Evolutionary conservation across 164 flowering plant genomes (phyloP), one percentile per base, ranked within the genome.

Genomic region (Aristolochia californica): DNA sequence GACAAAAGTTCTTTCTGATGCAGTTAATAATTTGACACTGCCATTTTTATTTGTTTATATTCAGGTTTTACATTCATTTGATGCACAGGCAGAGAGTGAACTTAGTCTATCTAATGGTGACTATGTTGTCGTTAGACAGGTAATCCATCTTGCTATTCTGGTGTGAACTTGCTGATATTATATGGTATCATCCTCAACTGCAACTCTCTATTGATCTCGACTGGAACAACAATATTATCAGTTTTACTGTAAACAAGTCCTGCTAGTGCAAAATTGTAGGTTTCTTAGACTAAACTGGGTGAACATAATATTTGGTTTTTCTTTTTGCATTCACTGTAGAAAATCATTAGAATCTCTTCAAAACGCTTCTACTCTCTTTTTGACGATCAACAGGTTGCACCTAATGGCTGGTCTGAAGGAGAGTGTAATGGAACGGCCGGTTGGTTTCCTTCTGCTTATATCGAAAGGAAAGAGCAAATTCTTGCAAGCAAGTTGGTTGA

Each of bases 401-500:
- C 84, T 2, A 66, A 71, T 60, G 97, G 97, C 66, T 90, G 97
- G 97, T 82, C 88, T 4, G 90, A 90, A 76, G 97, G 95, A 47
- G 84, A 83, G 67, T 76, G 81, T 69, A 77, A 77, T 16, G 97
- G 93, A 10, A 75, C 77, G 48, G 74, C 77, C 14, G 97, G 97
- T 51, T 87, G 97, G 97, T 90, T 90, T 61, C 97, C 95, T 4
- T 82, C 90, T 5, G 93, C 88, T n/a, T 90, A 87, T 60, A 68
- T 85, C 23, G 83, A 83, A 61, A 73, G 56, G 65, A 70, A 70
- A 27, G 84, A 81, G 18, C 72, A 66, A 69, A 78, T 71, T 45
- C 75, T 75, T 12, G 73, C 62, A 20, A 72, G 64, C 74, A 68
- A 72, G 63, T 43, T 70, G 30, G 26, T 24, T 28, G 77, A 74